Evolutionary conservation across 768 basidiomycete species (phyloP), one percentile per base, ranked within the genome.

Genomic region (Auriscalpium microsporum): DNA sequence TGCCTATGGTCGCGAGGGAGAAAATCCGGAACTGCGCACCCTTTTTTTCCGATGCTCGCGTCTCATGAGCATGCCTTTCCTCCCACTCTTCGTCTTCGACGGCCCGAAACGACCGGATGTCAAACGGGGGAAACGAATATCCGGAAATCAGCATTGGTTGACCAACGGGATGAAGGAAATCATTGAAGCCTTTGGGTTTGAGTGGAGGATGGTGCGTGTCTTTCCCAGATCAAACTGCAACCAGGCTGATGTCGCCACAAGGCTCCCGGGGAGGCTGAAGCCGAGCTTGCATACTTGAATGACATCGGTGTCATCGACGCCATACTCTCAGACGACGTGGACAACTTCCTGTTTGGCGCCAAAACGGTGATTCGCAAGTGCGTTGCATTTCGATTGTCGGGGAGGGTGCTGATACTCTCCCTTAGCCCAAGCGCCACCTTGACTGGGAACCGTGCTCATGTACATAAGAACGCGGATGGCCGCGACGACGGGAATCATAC

Each of bases 231-330:
- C 57, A 23, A 58, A 67, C 7, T 67, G 65, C 57, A 65, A 67
- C 59, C 65, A 60, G 16, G 65, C 63, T 23, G 56, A 60, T 50
- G n/a, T n/a, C 7, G 2, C 19, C 21, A 45, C 23, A 67, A 84
- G 84, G 94, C 92, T 14, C 94, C 94, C 7, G 93, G 91, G 16
- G 94, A 96, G 69, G 94, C 94, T 0, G 94, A 97, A 68, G 94
- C 94, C 0, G 94, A 95, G 65, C 75, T 97, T 2, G 94, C 94
- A 0, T 86, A 89, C 58, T 75, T 97, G 52, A 94, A 92, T 62
- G 74, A 78, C 4, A 79, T 84, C 45, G 91, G 91, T 3, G 68
- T 87, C 52, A 87, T 97, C 54, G 94, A 97, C 65, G 90, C 85
- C 0, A 80, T 96, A 23, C 75, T 94, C 45, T 90, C 94, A 0